phyloP scores from a whole-genome alignment of 2,329 filamentous ascomycete genomes.

The Fusarium tuaranense region DNA sequence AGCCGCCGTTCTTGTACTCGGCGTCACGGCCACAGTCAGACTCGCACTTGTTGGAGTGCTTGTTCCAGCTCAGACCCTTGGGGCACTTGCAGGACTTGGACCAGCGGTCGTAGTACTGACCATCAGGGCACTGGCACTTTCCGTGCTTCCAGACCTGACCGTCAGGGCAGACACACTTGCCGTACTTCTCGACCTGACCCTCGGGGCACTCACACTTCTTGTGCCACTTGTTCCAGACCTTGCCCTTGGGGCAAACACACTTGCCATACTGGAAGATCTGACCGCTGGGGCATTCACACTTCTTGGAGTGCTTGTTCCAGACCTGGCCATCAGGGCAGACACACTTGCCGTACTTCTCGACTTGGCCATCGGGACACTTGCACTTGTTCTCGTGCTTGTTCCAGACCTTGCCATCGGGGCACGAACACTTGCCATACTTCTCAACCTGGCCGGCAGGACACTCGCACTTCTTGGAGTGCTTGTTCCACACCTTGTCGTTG shows the following conservation, averaged over 20 bases:
- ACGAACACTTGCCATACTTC: constrained; percentile 23
- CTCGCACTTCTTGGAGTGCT: not conserved
- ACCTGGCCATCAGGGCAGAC: not conserved
- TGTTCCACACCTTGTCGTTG: not conserved
- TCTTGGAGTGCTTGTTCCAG: constrained; percentile 1
- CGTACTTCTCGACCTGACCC: not conserved
- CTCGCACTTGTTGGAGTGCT: constrained; percentile 19
- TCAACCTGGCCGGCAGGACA: constrained; percentile 21
- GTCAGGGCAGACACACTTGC: constrained; percentile 8
- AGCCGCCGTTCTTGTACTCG: constrained; percentile 33
- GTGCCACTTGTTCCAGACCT: not conserved
- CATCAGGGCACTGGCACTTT: constrained; percentile 10
- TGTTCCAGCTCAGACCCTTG: constrained; percentile 33
- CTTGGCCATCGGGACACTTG: constrained; percentile 9
- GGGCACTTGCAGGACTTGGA: constrained; percentile 31
- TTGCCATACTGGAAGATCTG: not conserved
- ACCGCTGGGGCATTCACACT: constrained; percentile 5
- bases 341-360: constrained; percentile 8
- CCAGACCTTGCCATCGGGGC: constrained; percentile 18
- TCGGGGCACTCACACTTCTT: constrained; percentile 3
- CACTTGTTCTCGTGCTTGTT: constrained; percentile 4
- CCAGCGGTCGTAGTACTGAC: constrained; percentile 13
- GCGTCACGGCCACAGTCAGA: constrained; percentile 34
- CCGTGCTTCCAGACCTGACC: not conserved
- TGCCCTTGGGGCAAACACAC: constrained; percentile 10